phyloP scores from a whole-genome alignment of 1,284 basidiomycete species.

The Leccinum pachyderme region DNA sequence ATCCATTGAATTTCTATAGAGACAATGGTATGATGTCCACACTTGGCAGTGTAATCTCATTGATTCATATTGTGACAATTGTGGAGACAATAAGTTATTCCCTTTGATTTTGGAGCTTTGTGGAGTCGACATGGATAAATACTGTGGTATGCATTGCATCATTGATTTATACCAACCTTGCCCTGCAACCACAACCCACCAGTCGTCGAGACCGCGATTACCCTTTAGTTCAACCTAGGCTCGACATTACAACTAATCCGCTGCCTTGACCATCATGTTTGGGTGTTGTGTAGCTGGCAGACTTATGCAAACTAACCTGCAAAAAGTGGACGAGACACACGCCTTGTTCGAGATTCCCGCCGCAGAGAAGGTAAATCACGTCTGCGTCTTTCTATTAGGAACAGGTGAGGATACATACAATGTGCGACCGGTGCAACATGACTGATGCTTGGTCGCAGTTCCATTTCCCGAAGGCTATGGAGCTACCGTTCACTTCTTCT shows the following conservation, averaged over 20 bases:
- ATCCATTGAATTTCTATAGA: slow-evolving; percentile 15
- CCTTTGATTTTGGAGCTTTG: slow-evolving; percentile 5
- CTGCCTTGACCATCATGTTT: slow-evolving; percentile 50
- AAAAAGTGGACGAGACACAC: slow-evolving; percentile 81
- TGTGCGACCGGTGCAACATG: background rate
- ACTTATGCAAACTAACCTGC: slow-evolving; percentile 70
- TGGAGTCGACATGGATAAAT: slow-evolving; percentile 6
- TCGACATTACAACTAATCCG: background rate
- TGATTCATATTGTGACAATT: background rate
- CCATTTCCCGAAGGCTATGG: slow-evolving; percentile 89
- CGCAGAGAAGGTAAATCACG: slow-evolving; percentile 82
- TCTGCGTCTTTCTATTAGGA: slow-evolving; percentile 86
- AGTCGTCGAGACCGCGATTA: background rate
- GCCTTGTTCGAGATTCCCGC: slow-evolving; percentile 78
- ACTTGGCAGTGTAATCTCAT: slow-evolving; percentile 6
- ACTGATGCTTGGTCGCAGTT: slow-evolving; percentile 39
- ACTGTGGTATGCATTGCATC: slow-evolving; percentile 6
- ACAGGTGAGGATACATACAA: slow-evolving; percentile 48
- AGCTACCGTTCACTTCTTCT: slow-evolving; percentile 87
- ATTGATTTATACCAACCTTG: slow-evolving; percentile 14
- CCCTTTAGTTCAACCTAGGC: background rate
- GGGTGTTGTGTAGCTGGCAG: slow-evolving; percentile 78
- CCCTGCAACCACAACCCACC: slow-evolving; percentile 9
- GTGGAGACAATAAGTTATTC: background rate
- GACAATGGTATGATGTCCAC: slow-evolving; percentile 1